Conservation (phyloP, 1,139 yeast genomes). For the Geotrichum aggregatum region DNA sequence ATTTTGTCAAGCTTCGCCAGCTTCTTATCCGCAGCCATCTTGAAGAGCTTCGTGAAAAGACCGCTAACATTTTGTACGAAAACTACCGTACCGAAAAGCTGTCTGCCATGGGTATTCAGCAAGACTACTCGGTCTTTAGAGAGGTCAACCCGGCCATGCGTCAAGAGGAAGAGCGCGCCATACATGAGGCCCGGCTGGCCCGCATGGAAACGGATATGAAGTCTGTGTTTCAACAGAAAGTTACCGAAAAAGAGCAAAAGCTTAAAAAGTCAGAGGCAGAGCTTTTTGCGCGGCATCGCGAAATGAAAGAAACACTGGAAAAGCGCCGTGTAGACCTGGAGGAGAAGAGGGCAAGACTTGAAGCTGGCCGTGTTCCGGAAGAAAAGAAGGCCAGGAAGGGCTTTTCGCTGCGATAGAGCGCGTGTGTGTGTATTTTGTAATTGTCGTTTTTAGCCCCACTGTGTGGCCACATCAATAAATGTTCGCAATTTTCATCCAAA, state of each 20-base stretch:
- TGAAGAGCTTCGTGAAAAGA: constrained; percentile 90
- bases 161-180: constrained; percentile 88
- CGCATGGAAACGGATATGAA: constrained; percentile 97
- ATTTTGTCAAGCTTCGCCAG: constrained; percentile 86
- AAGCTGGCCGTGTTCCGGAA: constrained; percentile 59
- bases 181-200: constrained; percentile 90
- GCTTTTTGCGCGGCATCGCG: constrained; percentile 90
- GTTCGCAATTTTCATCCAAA: no score
- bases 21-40: constrained; percentile 82
- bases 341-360: constrained; percentile 83
- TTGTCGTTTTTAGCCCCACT: background rate
- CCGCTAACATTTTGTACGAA: constrained; percentile 75
- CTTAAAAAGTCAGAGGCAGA: constrained; percentile 97
- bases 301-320: constrained; percentile 89
- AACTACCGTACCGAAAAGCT: constrained; percentile 85
- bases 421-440: constrained; percentile 1
- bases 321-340: constrained; percentile 86
- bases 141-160: constrained; percentile 91
- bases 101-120: constrained; percentile 78
- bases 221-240: constrained; percentile 93
- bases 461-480: constrained; percentile 6
- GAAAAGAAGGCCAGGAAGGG: constrained; percentile 56
- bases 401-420: constrained; percentile 45
- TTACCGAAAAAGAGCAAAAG: constrained; percentile 93
- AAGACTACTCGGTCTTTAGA: constrained; percentile 85